These are phyloP conservation scores for Clitoria ternatea DNA, from an alignment of 306 rosid genomes.

Conservation along the genomic window DNA sequence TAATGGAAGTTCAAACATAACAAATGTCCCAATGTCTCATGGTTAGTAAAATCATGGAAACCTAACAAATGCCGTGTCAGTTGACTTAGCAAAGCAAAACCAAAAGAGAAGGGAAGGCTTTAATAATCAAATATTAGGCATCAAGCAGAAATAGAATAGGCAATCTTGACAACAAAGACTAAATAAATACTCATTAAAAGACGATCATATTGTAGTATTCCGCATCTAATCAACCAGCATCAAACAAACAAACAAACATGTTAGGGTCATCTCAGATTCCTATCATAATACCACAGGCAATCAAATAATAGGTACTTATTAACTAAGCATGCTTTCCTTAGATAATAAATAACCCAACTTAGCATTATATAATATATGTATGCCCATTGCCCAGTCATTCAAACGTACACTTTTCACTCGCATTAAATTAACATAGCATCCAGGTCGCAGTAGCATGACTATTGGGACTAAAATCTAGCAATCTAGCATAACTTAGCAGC, in stretches of 20 bases:
- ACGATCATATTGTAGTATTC: neutral
- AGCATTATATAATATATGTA: neutral
- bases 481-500: neutral
- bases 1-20: neutral
- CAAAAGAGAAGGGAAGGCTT: neutral
- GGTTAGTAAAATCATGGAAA: neutral
- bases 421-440: neutral
- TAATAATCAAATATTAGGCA: neutral
- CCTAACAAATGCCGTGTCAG: slow-evolving; percentile 3
- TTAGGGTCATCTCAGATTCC: neutral
- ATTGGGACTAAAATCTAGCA: neutral
- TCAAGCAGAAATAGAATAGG: slow-evolving; percentile 1
- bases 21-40: neutral
- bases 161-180: neutral
- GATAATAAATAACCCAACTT: neutral
- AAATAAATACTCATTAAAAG: neutral
- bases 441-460: neutral
- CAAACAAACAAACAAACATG: neutral
- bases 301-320: neutral
- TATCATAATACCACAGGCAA: neutral
- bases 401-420: neutral
- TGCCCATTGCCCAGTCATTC: neutral
- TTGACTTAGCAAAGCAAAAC: neutral
- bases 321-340: neutral
- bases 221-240: neutral